Percentiles rank a stretch among this genome's conserved stretches.
These are phyloP conservation scores for Amaranthus palmeri DNA, from an alignment of 148 eudicot species.

Conservation along the genomic window DNA sequence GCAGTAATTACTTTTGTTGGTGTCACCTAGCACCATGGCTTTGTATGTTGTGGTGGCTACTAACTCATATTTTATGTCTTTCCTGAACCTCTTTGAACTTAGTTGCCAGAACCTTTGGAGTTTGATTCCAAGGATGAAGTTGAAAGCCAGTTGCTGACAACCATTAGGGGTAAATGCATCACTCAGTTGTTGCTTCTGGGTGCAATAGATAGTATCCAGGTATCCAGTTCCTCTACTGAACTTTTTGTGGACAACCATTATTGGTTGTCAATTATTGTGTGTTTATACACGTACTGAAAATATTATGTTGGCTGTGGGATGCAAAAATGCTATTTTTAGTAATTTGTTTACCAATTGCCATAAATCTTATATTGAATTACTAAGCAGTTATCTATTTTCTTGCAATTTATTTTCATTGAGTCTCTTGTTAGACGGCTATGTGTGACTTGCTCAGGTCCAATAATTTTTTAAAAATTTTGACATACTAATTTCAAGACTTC, in stretches of 20 bases:
- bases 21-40: neutral
- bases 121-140: conserved; percentile 52
- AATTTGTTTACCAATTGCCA: neutral
- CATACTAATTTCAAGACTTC: too few species aligned
- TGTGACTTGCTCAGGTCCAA: too few species aligned
- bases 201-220: conserved; percentile 94
- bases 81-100: conserved; percentile 20
- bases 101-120: conserved; percentile 54
- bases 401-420: neutral
- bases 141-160: conserved; percentile 63
- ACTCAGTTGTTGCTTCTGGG: conserved; percentile 83
- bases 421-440: too few species aligned
- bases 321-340: neutral
- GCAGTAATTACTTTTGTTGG: neutral
- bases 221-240: conserved; percentile 15
- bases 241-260: neutral
- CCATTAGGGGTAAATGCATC: conserved; percentile 86
- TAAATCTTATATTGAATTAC: neutral
- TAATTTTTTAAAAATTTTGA: too few species aligned
- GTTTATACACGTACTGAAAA: neutral
- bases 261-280: neutral
- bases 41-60: neutral
- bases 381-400: neutral
- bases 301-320: neutral
- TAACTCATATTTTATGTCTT: conserved; percentile 8